These are phyloP conservation scores for Metschnikowia matae DNA, from an alignment of 805 yeast genomes.

Conservation along the genomic window DNA sequence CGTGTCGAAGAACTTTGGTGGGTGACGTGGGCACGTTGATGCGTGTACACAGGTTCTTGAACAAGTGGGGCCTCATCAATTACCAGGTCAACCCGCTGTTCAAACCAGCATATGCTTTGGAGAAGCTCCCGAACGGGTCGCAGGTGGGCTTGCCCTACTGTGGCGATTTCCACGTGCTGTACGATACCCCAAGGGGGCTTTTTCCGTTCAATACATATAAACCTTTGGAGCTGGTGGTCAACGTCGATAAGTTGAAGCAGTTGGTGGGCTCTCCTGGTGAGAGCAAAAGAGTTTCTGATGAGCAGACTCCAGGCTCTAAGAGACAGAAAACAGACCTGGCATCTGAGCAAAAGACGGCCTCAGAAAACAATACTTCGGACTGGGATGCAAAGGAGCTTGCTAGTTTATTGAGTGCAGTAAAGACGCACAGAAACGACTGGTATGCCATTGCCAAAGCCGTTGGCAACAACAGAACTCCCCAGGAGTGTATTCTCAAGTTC, in stretches of 20 bases:
- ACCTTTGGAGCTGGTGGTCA: slow-evolving; percentile 51
- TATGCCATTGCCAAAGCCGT: slow-evolving; percentile 62
- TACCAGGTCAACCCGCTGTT: slow-evolving; percentile 84
- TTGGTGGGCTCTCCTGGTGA: slow-evolving; percentile 17
- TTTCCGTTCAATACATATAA: slow-evolving; percentile 87
- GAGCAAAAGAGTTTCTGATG: neutral
- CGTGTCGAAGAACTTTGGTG: slow-evolving; percentile 83
- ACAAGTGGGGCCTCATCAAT: slow-evolving; percentile 90
- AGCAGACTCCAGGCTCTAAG: slow-evolving; percentile 21
- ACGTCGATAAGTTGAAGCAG: slow-evolving; percentile 33
- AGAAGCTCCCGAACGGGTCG: slow-evolving; percentile 41
- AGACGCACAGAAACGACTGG: slow-evolving; percentile 72
- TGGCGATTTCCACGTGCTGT: slow-evolving; percentile 70
- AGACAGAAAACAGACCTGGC: slow-evolving; percentile 18
- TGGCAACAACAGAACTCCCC: slow-evolving; percentile 63
- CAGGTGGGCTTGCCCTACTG: slow-evolving; percentile 61
- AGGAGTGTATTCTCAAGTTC: slow-evolving; percentile 77
- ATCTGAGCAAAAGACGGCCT: neutral
- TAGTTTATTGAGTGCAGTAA: slow-evolving; percentile 58
- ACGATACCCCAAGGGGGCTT: slow-evolving; percentile 87
- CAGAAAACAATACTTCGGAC: slow-evolving; percentile 20
- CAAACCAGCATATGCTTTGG: slow-evolving; percentile 59
- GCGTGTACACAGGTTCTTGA: slow-evolving; percentile 78
- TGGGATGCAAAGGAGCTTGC: slow-evolving; percentile 71
- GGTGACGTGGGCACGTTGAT: slow-evolving; percentile 89